Evolutionary conservation across 768 basidiomycete genomes (phyloP), one percentile per base, ranked within the genome.

Genomic region (Piloderma croceum): DNA sequence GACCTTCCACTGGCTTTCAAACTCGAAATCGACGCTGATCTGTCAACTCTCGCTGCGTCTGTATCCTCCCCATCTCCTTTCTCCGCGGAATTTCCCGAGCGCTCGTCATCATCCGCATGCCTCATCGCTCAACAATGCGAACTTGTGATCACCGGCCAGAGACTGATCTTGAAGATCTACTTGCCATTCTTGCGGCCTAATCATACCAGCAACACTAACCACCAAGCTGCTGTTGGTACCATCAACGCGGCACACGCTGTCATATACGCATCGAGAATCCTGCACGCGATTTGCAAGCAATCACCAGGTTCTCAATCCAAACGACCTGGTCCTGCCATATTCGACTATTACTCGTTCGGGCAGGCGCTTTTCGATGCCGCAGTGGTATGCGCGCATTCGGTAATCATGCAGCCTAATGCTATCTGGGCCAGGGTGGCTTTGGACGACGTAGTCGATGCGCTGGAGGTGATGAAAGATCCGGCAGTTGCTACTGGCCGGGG

Each of bases 231-330:
- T 11, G 67, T 74, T 25, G 76, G 77, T 24, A 72, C 73, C 22
- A 66, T 83, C 29, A 74, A 72, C 39, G 83, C 87, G 2, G 82
- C 83, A 7, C 83, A 85, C 50, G 58, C 61, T 3, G 72, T 87
- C 42, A 65, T 87, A 24, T 69, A 68, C 42, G 75, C 81, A 0
- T 63, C 69, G 29, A 64, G 64, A 41, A 46, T 66, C 31, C 54
- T 77, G 32, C 68, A 69, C 46, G 48, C 53, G 15, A 56, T 64
- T 46, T 69, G 67, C 65, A 63, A 63, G 31, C 56, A 62, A 27
- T 45, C 36, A 27, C 42, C 19, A 32, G 41, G 36, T 17, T 47
- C 31, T 44, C 56, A 27, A 29, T 48, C 29, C 41, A 52, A 20
- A 41, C 54, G 42, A 46, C 63, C 59, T 19, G 59, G 64, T 12